Evolutionary conservation across 371 early-diverging fungal species (phyloP).

Genomic region (Mortierella sp.): DNA sequence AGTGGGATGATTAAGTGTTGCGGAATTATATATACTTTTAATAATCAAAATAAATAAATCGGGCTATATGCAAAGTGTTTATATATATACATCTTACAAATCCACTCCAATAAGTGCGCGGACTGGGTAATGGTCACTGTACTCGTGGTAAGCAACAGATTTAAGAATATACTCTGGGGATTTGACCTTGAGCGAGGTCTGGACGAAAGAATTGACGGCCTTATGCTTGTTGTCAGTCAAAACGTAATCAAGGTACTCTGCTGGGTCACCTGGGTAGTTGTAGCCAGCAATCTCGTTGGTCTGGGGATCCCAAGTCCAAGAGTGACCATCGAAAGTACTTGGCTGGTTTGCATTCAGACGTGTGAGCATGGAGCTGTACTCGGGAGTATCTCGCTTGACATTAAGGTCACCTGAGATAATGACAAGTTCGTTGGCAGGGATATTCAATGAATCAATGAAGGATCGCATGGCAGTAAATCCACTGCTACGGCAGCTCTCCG

Average conservation of each 20-base stretch:
- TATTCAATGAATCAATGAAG: slow-evolving; percentile 41
- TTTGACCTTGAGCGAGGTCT: slow-evolving; percentile 26
- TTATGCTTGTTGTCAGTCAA: slow-evolving; percentile 38
- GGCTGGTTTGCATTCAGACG: slow-evolving; percentile 26
- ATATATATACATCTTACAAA: slow-evolving; percentile 3
- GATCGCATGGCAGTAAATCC: slow-evolving; percentile 28
- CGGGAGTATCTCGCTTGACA: slow-evolving; percentile 24
- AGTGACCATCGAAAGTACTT: slow-evolving; percentile 19
- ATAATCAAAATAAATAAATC: background rate
- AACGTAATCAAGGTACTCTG: slow-evolving; percentile 50
- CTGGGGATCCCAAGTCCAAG: slow-evolving; percentile 45
- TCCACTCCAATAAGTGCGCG: slow-evolving; percentile 15
- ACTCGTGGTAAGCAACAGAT: slow-evolving; percentile 34
- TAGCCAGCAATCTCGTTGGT: slow-evolving; percentile 48
- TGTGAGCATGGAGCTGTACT: slow-evolving; percentile 35
- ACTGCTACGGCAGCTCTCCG: slow-evolving; percentile 22
- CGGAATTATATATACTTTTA: background rate
- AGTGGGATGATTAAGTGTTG: slow-evolving; percentile 47
- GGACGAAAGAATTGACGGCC: slow-evolving; percentile 23
- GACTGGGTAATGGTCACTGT: slow-evolving; percentile 55
- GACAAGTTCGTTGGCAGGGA: slow-evolving; percentile 46
- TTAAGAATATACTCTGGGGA: slow-evolving; percentile 36
- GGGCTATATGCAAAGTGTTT: background rate
- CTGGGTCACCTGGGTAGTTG: slow-evolving; percentile 37
- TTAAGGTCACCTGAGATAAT: slow-evolving; percentile 54